Conservation (phyloP, 2,329 filamentous ascomycete genomes). For the Aspergillus niger region DNA sequence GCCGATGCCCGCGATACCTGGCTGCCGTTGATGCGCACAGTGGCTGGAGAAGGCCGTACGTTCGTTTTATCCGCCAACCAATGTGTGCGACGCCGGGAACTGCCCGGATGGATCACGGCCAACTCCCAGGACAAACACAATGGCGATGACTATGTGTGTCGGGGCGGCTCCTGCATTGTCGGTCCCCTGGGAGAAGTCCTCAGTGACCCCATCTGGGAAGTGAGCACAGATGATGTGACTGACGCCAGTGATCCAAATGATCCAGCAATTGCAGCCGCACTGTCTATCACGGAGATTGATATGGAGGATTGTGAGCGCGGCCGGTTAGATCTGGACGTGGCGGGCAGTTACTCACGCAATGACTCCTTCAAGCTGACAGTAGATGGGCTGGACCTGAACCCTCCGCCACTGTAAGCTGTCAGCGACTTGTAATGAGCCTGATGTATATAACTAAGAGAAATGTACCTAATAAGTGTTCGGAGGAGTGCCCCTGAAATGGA, state of each 20-base stretch:
- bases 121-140: slow-evolving; percentile 11
- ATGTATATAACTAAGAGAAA: too few species aligned
- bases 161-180: slow-evolving; percentile 81
- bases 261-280: slow-evolving; percentile 38
- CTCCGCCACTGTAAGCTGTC: slow-evolving; percentile 49
- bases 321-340: slow-evolving; percentile 78
- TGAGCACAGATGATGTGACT: slow-evolving; percentile 35
- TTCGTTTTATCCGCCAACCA: slow-evolving; percentile 88
- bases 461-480: too few species aligned
- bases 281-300: slow-evolving; percentile 75
- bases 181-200: slow-evolving; percentile 78
- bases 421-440: too few species aligned
- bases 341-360: slow-evolving; percentile 79
- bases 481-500: too few species aligned
- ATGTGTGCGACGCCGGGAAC: slow-evolving; percentile 63
- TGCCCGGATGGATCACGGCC: slow-evolving; percentile 59
- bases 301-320: slow-evolving; percentile 86
- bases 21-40: slow-evolving; percentile 77
- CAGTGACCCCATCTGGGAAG: slow-evolving; percentile 79
- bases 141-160: slow-evolving; percentile 3
- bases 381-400: slow-evolving; percentile 61
- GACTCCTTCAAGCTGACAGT: slow-evolving; percentile 64
- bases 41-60: slow-evolving; percentile 78
- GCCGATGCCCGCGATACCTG: slow-evolving; percentile 83
- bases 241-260: slow-evolving; percentile 56